A percentile compares a stretch with the other conserved stretches of the same genome.
These are phyloP conservation scores for Rhipidocladum racemiflorum DNA, from an alignment of 176 grass and related monocot species.

Conservation along the genomic window DNA sequence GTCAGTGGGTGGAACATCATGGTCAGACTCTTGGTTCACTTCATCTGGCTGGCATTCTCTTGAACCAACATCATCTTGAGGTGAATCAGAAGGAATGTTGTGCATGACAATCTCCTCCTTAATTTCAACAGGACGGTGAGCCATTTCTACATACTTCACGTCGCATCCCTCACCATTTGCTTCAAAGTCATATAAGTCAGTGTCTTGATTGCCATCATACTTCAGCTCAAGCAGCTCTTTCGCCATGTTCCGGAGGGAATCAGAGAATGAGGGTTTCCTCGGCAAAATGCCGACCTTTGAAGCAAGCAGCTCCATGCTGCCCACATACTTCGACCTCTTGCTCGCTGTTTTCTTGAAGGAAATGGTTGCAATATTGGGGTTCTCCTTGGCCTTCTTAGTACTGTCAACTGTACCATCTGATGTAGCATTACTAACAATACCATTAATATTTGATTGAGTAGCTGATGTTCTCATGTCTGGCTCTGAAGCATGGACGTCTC, in stretches of 20 bases:
- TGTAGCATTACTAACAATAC: neutral
- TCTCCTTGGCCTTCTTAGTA: slow-evolving; percentile 43
- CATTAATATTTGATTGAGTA: slow-evolving; percentile 16
- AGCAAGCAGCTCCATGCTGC: slow-evolving; percentile 48
- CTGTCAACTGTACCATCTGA: slow-evolving; percentile 14
- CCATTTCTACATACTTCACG: slow-evolving; percentile 31
- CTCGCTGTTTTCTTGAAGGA: slow-evolving; percentile 62
- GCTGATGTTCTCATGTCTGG: neutral
- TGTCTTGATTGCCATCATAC: slow-evolving; percentile 53
- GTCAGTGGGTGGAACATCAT: slow-evolving; percentile 31
- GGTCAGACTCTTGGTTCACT: slow-evolving; percentile 33
- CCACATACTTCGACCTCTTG: slow-evolving; percentile 55
- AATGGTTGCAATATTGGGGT: slow-evolving; percentile 30
- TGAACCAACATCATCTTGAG: slow-evolving; percentile 33
- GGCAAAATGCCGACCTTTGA: slow-evolving; percentile 42
- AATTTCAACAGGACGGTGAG: slow-evolving; percentile 31
- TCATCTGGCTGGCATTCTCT: slow-evolving; percentile 35
- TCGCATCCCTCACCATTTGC: slow-evolving; percentile 42
- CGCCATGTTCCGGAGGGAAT: slow-evolving; percentile 57
- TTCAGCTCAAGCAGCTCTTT: slow-evolving; percentile 74
- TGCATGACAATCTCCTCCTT: slow-evolving; percentile 8
- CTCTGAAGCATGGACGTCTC: slow-evolving; percentile 33
- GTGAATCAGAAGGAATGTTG: slow-evolving; percentile 39
- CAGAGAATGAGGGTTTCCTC: slow-evolving; percentile 54
- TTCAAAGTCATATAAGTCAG: slow-evolving; percentile 47